Evolutionary conservation across 441 rosid genomes (phyloP), one percentile per base, ranked within the genome.

Genomic region (Breynia disticha): DNA sequence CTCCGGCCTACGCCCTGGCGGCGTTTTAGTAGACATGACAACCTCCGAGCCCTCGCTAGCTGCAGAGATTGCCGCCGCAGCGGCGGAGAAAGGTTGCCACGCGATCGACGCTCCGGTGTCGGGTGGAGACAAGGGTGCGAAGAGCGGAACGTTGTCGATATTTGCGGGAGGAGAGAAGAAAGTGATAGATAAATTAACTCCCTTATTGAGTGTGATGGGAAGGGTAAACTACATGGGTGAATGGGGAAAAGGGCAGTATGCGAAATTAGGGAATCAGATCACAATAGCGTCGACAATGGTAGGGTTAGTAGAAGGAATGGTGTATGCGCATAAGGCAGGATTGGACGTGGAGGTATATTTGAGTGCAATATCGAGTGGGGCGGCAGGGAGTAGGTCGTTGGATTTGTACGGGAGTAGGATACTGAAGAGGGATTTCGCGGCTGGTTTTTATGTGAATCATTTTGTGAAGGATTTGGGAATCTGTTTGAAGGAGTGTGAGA

Each of bases 41-140:
- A 90, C 96, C 5, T 90, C 91, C 3, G 95, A 90, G 48, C 97
- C 96, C 51, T 83, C 90, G 19, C 82, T 90, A 8, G 96, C 95
- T 3, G 60, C 60, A 52, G 96, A 84, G 62, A 78, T 90, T 43
- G 63, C 74, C 38, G 41, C 72, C 41, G 81, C 83, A 0, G 97
- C 96, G 4, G 46, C 78, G 32, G 42, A 69, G 15, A 76, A 61
- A 21, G 44, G 59, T 41, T 90, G 90, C 69, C 70, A 67, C 63
- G 67, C 95, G 3, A 50, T 90, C 56, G 91, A 90, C 46, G 95
- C 90, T 13, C 96, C 96, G 0, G 96, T 87, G 0, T 87, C 95
- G 16, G 96, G 94, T 13, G 95, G 96, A 44, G 91, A 87, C 61
- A 76, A 74, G 19, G 96, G 93, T 0, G 90, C 96, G 42, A 79